These are phyloP conservation scores for Nannizzia gypsea DNA, from an alignment of 2,329 filamentous ascomycete genomes.

Conservation along the genomic window DNA sequence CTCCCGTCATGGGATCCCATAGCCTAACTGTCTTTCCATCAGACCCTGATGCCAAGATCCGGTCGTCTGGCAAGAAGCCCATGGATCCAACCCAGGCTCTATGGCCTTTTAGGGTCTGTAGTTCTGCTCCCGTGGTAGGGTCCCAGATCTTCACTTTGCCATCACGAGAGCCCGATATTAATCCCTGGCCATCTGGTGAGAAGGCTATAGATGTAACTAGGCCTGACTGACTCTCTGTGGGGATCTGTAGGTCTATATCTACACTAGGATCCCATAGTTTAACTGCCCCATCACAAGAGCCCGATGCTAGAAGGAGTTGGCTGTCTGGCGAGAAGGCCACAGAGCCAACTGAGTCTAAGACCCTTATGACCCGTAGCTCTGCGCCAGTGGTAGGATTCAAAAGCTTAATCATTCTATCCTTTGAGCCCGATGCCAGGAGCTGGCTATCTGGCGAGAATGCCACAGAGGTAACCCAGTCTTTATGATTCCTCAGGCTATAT, in stretches of 20 bases:
- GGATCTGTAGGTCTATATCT: background rate
- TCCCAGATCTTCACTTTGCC: conserved; percentile 7
- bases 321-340: conserved; percentile 9
- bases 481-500: background rate
- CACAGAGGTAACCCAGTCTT: conserved; percentile 4
- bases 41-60: conserved; percentile 67
- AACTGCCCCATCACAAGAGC: conserved; percentile 12
- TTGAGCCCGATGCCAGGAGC: conserved; percentile 8
- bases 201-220: conserved; percentile 8
- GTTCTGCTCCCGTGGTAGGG: background rate
- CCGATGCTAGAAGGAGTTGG: conserved; percentile 6
- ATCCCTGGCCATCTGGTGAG: conserved; percentile 3
- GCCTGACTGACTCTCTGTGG: background rate
- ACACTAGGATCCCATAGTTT: background rate
- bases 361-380: background rate
- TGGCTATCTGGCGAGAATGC: conserved; percentile 9
- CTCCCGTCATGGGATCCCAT: conserved; percentile 74
- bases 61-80: conserved; percentile 2
- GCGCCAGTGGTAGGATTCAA: background rate
- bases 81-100: background rate
- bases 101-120: conserved; percentile 3
- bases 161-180: background rate
- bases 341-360: background rate
- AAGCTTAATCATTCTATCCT: conserved; percentile 12
- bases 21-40: conserved; percentile 96